Percentiles rank a stretch among this genome's conserved stretches.
Conservation (phyloP, 306 rosid genomes). For the Lathyrus tuberosus region DNA sequence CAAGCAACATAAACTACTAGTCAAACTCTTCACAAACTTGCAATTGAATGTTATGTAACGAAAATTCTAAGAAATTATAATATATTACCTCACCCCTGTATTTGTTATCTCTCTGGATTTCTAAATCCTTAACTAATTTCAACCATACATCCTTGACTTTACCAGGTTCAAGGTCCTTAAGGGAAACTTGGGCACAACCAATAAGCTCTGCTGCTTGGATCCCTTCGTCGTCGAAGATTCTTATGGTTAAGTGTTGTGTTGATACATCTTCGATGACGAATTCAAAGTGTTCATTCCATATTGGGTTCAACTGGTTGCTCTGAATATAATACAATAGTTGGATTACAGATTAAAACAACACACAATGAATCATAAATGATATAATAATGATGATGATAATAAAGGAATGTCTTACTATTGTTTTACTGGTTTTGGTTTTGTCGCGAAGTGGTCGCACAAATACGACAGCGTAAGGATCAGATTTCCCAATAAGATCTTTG, state of each 20-base stretch:
- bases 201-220: conserved; percentile 75
- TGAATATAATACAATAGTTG: conserved; percentile 42
- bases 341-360: conserved; percentile 16
- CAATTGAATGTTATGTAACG: not conserved
- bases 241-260: conserved; percentile 82
- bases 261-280: conserved; percentile 73
- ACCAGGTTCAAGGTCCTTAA: conserved; percentile 81
- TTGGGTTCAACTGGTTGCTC: conserved; percentile 85
- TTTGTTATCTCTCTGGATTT: conserved; percentile 76
- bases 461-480: conserved; percentile 80
- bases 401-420: conserved; percentile 59
- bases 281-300: conserved; percentile 95
- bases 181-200: conserved; percentile 69
- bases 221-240: conserved; percentile 87
- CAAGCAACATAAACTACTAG: not conserved
- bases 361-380: not conserved
- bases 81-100: conserved; percentile 85
- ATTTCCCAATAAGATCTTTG: conserved; percentile 84
- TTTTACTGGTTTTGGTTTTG: conserved; percentile 74
- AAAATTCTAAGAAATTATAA: conserved; percentile 16
- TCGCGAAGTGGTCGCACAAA: conserved; percentile 85
- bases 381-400: not conserved
- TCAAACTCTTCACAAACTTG: not conserved
- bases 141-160: conserved; percentile 86
- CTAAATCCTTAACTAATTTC: conserved; percentile 80